These are phyloP conservation scores for Wickerhamomyces bisporus DNA, from an alignment of 805 yeast species.

Conservation along the genomic window DNA sequence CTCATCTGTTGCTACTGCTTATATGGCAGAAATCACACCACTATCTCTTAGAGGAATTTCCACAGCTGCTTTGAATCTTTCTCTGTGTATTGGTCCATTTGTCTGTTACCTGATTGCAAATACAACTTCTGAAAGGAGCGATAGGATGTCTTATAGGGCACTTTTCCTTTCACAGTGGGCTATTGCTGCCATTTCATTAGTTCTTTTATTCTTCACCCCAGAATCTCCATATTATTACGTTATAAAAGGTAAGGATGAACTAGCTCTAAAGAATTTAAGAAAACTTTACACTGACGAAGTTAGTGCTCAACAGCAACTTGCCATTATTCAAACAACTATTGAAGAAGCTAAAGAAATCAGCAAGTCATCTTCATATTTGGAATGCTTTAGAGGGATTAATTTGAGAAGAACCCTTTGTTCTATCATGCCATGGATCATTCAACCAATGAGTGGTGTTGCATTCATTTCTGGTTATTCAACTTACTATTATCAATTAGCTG, in stretches of 20 bases:
- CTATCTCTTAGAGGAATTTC: slow-evolving; percentile 33
- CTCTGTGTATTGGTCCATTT: slow-evolving; percentile 35
- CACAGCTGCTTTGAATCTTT: slow-evolving; percentile 33
- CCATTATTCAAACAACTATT: slow-evolving; percentile 27
- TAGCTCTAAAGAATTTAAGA: slow-evolving; percentile 30
- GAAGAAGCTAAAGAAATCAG: slow-evolving; percentile 23
- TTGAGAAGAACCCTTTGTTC: slow-evolving; percentile 36
- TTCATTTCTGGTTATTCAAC: slow-evolving; percentile 40
- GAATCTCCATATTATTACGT: slow-evolving; percentile 42
- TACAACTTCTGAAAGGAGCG: slow-evolving; percentile 15
- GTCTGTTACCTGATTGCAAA: slow-evolving; percentile 28
- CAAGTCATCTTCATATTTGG: slow-evolving; percentile 28
- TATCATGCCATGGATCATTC: slow-evolving; percentile 34
- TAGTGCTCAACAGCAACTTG: slow-evolving; percentile 25
- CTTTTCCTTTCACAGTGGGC: slow-evolving; percentile 27
- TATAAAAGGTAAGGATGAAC: slow-evolving; percentile 27
- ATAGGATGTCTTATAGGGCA: slow-evolving; percentile 29
- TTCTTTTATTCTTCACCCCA: slow-evolving; percentile 33
- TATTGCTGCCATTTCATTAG: slow-evolving; percentile 15
- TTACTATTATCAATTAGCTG: slow-evolving; percentile 43
- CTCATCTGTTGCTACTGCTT: slow-evolving; percentile 31
- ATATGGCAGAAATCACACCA: slow-evolving; percentile 38
- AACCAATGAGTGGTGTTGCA: slow-evolving; percentile 40
- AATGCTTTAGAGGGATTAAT: slow-evolving; percentile 39
- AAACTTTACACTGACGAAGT: slow-evolving; percentile 12